Evolutionary conservation across 371 early-diverging fungal species (phyloP), one percentile per base, ranked within the genome.

Genomic region (Lichtheimia corymbifera): DNA sequence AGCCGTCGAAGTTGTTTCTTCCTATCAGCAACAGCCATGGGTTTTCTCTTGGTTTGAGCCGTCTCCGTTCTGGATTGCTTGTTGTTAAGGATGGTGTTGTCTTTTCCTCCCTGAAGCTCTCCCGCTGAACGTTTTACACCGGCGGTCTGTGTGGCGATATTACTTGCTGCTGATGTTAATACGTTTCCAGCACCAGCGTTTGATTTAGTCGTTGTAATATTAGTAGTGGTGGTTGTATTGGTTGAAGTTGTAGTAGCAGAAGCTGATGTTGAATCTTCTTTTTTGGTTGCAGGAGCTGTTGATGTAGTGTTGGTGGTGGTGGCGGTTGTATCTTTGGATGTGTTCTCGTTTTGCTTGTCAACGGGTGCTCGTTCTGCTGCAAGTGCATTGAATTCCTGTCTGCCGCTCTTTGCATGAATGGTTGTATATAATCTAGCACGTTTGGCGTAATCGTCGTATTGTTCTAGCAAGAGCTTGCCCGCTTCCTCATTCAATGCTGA

Each of bases 401-500:
- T 65, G 0, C 80, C 81, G 5, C 50, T 24, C 28, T 67, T 71
- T 40, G 94, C 97, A 65, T 95, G 94, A 43, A 96, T 85, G 1
- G 68, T 60, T 2, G 96, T 94, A 71, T 91, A 84, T 27, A 95
- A 51, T 20, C 77, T 55, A 1, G 95, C 96, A 53, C 86, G 87
- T 44, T 83, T 82, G 4, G 90, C 89, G 68, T 92, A 97, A 50
- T 86, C 88, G 2, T 88, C 90, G 62, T 94, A 95, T 18, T 86
- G 85, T 55, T 94, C 97, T 43, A 96, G 70, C n/a, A 96, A 79
- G 40, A 93, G 77, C 40, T 83, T 80, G 4, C 94, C 97, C 0
- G 96, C 96, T 63, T 96, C 95, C 66, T 94, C 95, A 61, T 97
- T 97, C 57, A 97, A 75, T 15, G 95, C 95, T 0, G 93, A 93